Conservation (phyloP, 768 basidiomycete genomes). For the Boletus vinaceobasis region DNA sequence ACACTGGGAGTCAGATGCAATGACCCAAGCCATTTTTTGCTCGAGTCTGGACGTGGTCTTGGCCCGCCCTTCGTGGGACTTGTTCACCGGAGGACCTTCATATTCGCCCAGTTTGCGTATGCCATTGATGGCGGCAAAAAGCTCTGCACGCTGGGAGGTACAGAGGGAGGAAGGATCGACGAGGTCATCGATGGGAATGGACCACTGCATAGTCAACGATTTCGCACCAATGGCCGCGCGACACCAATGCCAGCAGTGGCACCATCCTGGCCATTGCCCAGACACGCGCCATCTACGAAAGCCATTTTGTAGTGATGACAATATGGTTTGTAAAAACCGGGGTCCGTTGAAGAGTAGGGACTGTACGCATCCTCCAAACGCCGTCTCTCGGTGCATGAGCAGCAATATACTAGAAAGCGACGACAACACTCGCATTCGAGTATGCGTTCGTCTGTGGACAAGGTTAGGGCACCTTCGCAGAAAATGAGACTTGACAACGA, state of each 20-base stretch:
- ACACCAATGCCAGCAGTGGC: slow-evolving; percentile 28
- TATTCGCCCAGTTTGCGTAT: neutral
- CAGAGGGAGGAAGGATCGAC: slow-evolving; percentile 13
- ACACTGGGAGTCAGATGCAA: neutral
- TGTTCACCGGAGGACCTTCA: neutral
- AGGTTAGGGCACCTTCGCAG: neutral
- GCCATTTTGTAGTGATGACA: slow-evolving; percentile 17
- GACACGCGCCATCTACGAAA: neutral
- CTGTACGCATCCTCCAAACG: neutral
- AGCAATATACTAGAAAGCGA: neutral
- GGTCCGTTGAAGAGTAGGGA: neutral
- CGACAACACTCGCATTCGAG: neutral
- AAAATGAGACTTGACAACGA: neutral
- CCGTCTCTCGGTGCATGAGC: neutral
- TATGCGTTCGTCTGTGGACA: neutral
- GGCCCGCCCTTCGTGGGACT: neutral
- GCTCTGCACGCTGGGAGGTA: slow-evolving; percentile 17
- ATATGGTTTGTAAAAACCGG: slow-evolving; percentile 8
- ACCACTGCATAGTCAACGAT: slow-evolving; percentile 8
- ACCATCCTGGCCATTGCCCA: slow-evolving; percentile 3
- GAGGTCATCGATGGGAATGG: slow-evolving; percentile 18
- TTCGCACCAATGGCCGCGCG: slow-evolving; percentile 16
- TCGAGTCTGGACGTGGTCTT: neutral
- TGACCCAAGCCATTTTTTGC: neutral
- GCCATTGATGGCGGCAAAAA: neutral